phyloP scores from a whole-genome alignment of 352 stramenopile species.

The Aphanomyces stellatus region DNA sequence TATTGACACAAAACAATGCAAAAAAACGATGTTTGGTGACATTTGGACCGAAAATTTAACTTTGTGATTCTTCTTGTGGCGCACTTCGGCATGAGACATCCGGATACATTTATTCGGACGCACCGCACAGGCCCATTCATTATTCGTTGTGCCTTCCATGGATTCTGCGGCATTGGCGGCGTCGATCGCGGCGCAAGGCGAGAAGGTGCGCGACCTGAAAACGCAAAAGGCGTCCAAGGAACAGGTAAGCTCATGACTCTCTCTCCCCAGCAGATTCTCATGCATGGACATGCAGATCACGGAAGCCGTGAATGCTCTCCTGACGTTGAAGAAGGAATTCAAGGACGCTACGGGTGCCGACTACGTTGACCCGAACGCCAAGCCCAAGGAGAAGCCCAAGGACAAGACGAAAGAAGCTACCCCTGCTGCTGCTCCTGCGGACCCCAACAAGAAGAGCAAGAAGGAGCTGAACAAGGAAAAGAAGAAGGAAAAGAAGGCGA shows the following conservation, averaged over 20 bases:
- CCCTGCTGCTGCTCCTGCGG: slow-evolving; percentile 21
- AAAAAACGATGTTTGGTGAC: too few species aligned
- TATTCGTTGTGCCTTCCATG: background rate
- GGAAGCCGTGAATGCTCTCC: slow-evolving; percentile 41
- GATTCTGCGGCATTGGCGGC: slow-evolving; percentile 33
- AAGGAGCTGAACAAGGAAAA: slow-evolving; percentile 85
- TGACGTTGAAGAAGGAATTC: slow-evolving; percentile 70
- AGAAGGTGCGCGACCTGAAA: slow-evolving; percentile 69
- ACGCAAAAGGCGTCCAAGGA: slow-evolving; percentile 45
- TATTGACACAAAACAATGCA: too few species aligned
- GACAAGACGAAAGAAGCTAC: slow-evolving; percentile 18
- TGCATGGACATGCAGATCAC: slow-evolving; percentile 24
- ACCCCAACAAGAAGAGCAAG: slow-evolving; percentile 70
- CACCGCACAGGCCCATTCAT: background rate
- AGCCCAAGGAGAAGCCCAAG: slow-evolving; percentile 48
- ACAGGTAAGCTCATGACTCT: slow-evolving; percentile 14
- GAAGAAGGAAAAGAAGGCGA: slow-evolving; percentile 76
- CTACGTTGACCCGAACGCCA: slow-evolving; percentile 48
- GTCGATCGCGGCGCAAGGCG: slow-evolving; percentile 54
- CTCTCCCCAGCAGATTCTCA: background rate
- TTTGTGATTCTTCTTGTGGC: too few species aligned
- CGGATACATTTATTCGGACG: background rate
- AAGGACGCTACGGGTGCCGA: slow-evolving; percentile 65
- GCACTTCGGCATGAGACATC: background rate
- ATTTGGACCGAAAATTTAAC: too few species aligned